A percentile compares a stretch with the other conserved stretches of the same genome.
Conservation (phyloP, 768 basidiomycete genomes). For the Lactarius hengduanensis region DNA sequence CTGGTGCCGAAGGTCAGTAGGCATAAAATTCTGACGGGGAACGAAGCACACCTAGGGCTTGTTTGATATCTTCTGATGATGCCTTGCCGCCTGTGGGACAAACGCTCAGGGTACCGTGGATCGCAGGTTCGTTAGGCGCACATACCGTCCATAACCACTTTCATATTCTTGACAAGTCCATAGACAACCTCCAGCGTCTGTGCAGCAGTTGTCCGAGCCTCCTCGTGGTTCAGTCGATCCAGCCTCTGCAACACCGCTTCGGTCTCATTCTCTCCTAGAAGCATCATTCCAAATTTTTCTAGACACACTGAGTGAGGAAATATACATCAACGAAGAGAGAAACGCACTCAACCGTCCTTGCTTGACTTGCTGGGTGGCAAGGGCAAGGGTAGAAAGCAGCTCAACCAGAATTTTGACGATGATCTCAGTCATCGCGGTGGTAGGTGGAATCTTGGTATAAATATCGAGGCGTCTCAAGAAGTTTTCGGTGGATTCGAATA, state of each 20-base stretch:
- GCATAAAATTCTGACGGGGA: neutral
- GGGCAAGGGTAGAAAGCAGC: neutral
- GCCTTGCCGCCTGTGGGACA: neutral
- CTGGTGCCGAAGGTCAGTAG: neutral
- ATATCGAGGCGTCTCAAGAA: too few relatives aligned
- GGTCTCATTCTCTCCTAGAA: neutral
- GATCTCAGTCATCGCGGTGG: neutral
- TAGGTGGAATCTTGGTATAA: neutral
- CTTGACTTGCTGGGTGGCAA: slow-evolving; percentile 3
- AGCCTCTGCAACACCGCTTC: neutral
- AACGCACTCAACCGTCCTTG: neutral
- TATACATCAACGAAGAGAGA: neutral
- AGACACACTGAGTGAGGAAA: neutral
- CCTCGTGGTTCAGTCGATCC: neutral
- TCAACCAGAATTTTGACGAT: neutral
- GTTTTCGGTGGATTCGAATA: too few relatives aligned
- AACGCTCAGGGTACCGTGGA: neutral
- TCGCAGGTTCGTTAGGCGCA: too few relatives aligned
- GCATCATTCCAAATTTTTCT: neutral
- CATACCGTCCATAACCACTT: neutral
- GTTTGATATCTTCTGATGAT: neutral
- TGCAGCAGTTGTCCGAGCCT: neutral
- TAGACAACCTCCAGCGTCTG: neutral
- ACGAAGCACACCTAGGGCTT: neutral
- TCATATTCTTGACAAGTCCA: slow-evolving; percentile 2